phyloP scores from a whole-genome alignment of 1,139 yeast species.

The Nakaseomyces delphensis region DNA sequence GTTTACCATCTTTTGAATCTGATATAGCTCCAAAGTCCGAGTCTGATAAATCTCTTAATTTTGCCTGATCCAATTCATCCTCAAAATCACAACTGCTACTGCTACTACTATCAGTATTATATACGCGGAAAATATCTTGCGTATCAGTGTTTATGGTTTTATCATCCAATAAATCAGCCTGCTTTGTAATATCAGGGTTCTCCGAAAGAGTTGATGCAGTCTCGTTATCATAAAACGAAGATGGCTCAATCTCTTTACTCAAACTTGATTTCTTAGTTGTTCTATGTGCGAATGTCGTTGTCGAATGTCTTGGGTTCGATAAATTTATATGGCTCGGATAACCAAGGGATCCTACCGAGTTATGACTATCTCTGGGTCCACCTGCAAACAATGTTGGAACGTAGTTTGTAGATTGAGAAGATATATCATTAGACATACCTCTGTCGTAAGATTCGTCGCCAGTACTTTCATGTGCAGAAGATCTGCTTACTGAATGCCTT shows the following conservation, averaged over 20 bases:
- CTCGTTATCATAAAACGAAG: conserved; percentile 5
- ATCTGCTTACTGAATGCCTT: conserved; percentile 34
- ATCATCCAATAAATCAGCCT: not conserved
- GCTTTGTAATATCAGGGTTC: not conserved
- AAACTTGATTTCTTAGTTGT: conserved; percentile 23
- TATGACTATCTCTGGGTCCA: conserved; percentile 24
- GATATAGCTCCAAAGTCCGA: conserved; percentile 12
- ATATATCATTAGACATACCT: conserved; percentile 6
- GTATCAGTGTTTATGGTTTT: not conserved
- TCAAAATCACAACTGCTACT: conserved; percentile 13
- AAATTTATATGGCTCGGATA: conserved; percentile 13
- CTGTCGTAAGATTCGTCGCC: conserved; percentile 12
- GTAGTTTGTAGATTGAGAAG: conserved; percentile 10
- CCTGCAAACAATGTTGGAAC: conserved; percentile 22
- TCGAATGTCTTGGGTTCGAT: conserved; percentile 9
- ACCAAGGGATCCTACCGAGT: conserved; percentile 18
- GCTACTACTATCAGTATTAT: conserved; percentile 10
- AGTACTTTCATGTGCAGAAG: conserved; percentile 16
- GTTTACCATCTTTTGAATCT: conserved; percentile 11
- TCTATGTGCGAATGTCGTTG: conserved; percentile 10
- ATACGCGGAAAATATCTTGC: not conserved
- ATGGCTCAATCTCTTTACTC: conserved; percentile 20
- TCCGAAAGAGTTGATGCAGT: not conserved
- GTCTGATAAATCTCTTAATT: conserved; percentile 11
- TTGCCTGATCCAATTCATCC: conserved; percentile 14